Evolutionary conservation across 1,284 basidiomycete genomes (phyloP).

Genomic region (Neotropicomus parvogracilis): DNA sequence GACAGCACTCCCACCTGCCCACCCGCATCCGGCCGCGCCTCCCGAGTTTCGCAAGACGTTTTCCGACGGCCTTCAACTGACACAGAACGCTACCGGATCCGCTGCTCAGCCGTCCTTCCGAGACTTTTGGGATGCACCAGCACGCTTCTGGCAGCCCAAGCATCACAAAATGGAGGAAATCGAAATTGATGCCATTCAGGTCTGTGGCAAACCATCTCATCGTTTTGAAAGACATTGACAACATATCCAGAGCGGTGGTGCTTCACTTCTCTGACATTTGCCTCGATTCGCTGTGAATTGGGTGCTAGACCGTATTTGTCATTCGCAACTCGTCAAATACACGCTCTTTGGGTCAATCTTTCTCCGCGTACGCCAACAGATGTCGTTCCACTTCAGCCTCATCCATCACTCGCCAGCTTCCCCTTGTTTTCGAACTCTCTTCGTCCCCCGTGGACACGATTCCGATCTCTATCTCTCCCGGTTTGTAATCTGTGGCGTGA

Average conservation of each 20-base stretch:
- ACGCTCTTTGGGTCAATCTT: conserved; percentile 54
- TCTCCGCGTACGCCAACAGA: conserved; percentile 89
- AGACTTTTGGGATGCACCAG: conserved; percentile 80
- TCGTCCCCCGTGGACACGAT: conserved; percentile 72
- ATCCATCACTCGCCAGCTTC: conserved; percentile 80
- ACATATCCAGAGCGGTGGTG: conserved; percentile 64
- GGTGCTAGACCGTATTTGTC: neutral
- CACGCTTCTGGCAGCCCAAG: conserved; percentile 61
- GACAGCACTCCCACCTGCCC: conserved; percentile 56
- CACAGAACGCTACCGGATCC: conserved; percentile 30
- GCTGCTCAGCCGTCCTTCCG: conserved; percentile 41
- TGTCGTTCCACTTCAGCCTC: conserved; percentile 84
- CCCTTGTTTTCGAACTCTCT: conserved; percentile 63
- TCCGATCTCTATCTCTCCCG: conserved; percentile 84
- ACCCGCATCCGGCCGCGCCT: conserved; percentile 76
- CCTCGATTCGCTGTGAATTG: neutral
- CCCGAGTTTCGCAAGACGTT: conserved; percentile 64
- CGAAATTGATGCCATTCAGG: conserved; percentile 80
- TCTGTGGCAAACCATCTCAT: conserved; percentile 41
- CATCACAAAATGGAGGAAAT: conserved; percentile 53
- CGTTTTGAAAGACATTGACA: conserved; percentile 8
- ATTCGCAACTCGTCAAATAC: conserved; percentile 9
- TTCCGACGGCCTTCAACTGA: conserved; percentile 54
- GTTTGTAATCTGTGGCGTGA: conserved; percentile 93
- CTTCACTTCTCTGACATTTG: conserved; percentile 45